These are phyloP conservation scores for Ananas comosus DNA, from an alignment of 176 grass and related monocot genomes.

Conservation along the genomic window DNA sequence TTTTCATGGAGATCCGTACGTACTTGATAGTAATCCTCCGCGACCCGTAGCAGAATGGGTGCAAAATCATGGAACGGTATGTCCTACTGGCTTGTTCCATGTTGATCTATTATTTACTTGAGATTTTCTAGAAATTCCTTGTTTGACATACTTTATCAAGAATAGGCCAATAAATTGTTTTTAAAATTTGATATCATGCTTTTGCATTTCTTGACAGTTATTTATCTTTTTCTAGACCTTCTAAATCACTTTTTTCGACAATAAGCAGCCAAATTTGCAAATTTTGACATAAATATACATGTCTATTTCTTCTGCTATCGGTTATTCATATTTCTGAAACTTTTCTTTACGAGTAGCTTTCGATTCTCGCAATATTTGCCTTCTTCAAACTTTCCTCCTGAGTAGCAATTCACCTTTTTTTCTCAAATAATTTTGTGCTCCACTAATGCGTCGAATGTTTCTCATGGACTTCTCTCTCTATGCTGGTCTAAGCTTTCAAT, in stretches of 20 bases:
- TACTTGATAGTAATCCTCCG: neutral
- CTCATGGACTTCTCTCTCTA: no score
- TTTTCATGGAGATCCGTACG: constrained; percentile 28
- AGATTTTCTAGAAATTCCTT: no score
- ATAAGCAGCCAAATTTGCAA: no score
- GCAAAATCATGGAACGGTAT: constrained; percentile 23
- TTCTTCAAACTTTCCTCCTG: neutral
- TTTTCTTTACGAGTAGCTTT: neutral
- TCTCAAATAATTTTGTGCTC: no score
- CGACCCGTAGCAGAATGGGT: constrained; percentile 15
- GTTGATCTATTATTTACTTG: neutral
- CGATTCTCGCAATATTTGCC: neutral
- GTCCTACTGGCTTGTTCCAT: neutral
- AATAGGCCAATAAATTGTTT: neutral
- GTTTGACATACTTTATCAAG: neutral
- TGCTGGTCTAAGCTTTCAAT: no score
- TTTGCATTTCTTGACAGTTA: neutral
- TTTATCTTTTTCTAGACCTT: no score
- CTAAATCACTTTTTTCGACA: no score
- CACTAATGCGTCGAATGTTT: no score
- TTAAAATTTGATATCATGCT: neutral
- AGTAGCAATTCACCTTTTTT: neutral
- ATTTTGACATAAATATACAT: no score
- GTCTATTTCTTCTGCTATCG: no score
- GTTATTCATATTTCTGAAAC: no score